Evolutionary conservation across 805 yeast species (phyloP), one percentile per base, ranked within the genome.

Genomic region (Maudiozyma turicensis): DNA sequence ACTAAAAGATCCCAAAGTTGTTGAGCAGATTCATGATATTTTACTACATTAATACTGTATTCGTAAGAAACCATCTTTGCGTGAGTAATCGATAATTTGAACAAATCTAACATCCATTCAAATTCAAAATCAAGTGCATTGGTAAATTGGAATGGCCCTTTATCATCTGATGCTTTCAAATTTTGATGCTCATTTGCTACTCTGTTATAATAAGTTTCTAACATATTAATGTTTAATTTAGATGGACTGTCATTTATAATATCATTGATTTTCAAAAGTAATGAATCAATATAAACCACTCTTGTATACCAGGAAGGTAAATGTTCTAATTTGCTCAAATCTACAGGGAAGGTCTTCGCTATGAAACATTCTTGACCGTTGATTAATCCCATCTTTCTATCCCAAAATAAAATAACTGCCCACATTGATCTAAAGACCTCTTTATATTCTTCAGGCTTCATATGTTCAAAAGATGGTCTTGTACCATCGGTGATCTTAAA

Each of bases 321-420:
- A 33, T 42, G 14, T 32, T 46, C 40, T 9, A 42, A 46, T 28
- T 44, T 44, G 10, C 33, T 40, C 15, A 45, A 39, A 29, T 46
- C 43, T 15, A 49, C 51, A 8, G 47, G 50, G 41, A 54, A 57
- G 3, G 66, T 50, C 44, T 59, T 62, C 8, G 56, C 58, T 13
- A 60, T 52, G 10, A 53, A 46, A 48, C 64, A 60, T 45, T 61
- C 66, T 44, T 56, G 60, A 10, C 68, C 68, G 40, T 55, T 62
- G 8, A 60, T 47, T 7, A 64, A 45, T 9, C 57, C 50, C 53
- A 59, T 47, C 31, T 64, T 64, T 38, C 68, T 57, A 45, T 64
- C 68, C 66, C 65, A 63, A 47, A 46, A 54, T 15, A 64, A 33
- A 6, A 61, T 57, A 40, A 56, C 56, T 11, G 58, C 40, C 67